A percentile compares a stretch with the other conserved stretches of the same genome.
phyloP scores from a whole-genome alignment of 495 filamentous ascomycete species.

The Tricharina praecox region DNA sequence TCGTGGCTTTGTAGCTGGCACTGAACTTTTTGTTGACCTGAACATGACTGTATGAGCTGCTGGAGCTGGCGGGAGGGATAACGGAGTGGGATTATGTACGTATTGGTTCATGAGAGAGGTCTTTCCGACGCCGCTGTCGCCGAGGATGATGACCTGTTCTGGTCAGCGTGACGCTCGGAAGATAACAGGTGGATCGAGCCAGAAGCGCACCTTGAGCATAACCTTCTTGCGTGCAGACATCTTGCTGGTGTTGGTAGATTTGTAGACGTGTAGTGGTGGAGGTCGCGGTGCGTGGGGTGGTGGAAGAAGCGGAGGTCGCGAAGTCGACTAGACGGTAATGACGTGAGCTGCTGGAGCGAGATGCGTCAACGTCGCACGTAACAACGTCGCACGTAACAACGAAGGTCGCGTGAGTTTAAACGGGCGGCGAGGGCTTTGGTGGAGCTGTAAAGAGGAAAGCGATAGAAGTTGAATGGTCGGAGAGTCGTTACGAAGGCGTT shows the following conservation, averaged over 20 bases:
- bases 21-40: slow-evolving; percentile 99
- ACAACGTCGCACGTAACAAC: no score
- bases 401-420: no score
- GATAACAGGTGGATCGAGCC: background rate
- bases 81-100: slow-evolving; percentile 35
- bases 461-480: no score
- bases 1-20: slow-evolving; percentile 96
- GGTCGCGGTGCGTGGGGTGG: slow-evolving; percentile 26
- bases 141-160: slow-evolving; percentile 81
- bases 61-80: background rate
- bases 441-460: no score
- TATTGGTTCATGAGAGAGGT: slow-evolving; percentile 99
- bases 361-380: no score
- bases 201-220: slow-evolving; percentile 16
- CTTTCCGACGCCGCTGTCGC: slow-evolving; percentile 95
- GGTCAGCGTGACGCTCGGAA: background rate
- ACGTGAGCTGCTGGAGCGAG: no score
- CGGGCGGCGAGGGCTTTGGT: no score
- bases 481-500: no score
- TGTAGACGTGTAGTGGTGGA: slow-evolving; percentile 44
- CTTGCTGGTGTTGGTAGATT: slow-evolving; percentile 39
- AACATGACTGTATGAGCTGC: background rate
- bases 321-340: no score
- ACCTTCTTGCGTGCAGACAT: slow-evolving; percentile 15
- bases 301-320: no score